A percentile compares a stretch with the other conserved stretches of the same genome.
Evolutionary conservation across 768 basidiomycete genomes (phyloP).

Genomic region (Leccinum imitatum): DNA sequence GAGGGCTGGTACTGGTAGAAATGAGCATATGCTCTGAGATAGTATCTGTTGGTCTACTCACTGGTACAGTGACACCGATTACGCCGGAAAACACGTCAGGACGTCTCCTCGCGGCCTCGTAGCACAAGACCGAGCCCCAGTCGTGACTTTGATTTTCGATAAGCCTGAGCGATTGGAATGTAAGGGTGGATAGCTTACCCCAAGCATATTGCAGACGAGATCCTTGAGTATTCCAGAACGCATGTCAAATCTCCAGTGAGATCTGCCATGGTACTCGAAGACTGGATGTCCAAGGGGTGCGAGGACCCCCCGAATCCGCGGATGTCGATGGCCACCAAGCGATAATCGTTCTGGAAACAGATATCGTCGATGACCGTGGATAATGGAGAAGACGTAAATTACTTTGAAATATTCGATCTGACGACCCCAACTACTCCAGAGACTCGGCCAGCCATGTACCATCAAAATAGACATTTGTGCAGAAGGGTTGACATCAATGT

Average conservation of each 20-base stretch:
- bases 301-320: conserved; percentile 72
- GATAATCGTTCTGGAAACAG: conserved; percentile 52
- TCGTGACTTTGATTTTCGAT: conserved; percentile 53
- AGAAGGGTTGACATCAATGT: conserved; percentile 59
- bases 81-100: conserved; percentile 65
- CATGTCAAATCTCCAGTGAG: conserved; percentile 63
- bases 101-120: conserved; percentile 64
- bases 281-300: conserved; percentile 59
- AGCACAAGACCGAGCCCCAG: conserved; percentile 70
- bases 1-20: conserved; percentile 57
- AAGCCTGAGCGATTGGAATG: not conserved
- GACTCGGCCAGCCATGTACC: conserved; percentile 78
- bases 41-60: conserved; percentile 29
- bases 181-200: conserved; percentile 43
- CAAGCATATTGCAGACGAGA: conserved; percentile 53
- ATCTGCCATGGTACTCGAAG: conserved; percentile 60
- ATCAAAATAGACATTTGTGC: conserved; percentile 56
- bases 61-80: conserved; percentile 59
- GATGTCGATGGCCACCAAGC: conserved; percentile 57
- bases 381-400: not conserved
- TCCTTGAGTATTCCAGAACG: conserved; percentile 51
- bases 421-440: conserved; percentile 74
- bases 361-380: not conserved
- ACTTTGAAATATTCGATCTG: conserved; percentile 71
- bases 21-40: not conserved